Conservation (phyloP, 108 stramenopile genomes). For the Cyclotella sp. region DNA sequence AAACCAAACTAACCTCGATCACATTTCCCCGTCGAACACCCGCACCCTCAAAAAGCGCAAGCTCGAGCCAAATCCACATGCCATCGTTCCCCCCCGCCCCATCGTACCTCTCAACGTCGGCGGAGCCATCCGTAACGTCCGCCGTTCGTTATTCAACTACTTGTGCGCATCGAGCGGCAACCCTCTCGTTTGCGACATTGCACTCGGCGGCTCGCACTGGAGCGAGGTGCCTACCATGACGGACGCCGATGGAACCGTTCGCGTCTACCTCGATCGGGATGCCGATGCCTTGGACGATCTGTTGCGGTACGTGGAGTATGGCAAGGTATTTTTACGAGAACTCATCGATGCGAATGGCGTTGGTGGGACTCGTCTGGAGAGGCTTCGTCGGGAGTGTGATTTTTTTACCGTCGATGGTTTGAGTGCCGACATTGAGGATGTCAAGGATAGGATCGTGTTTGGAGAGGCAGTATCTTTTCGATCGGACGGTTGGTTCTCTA, state of each 20-base stretch:
- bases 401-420: not conserved
- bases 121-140: constrained; percentile 22
- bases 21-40: too few relatives aligned
- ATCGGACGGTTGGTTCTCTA: not conserved
- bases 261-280: constrained; percentile 31
- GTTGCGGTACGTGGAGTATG: constrained; percentile 22
- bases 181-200: not conserved
- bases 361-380: not conserved
- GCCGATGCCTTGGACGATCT: constrained; percentile 27
- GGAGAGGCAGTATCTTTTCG: not conserved
- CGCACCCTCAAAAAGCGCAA: too few relatives aligned
- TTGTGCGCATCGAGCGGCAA: not conserved
- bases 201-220: not conserved
- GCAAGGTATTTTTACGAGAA: constrained; percentile 16
- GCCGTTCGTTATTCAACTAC: constrained; percentile 15
- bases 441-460: not conserved
- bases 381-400: not conserved
- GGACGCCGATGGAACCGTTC: constrained; percentile 4
- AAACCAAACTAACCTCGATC: too few relatives aligned
- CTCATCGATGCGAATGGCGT: not conserved
- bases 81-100: constrained; percentile 1
- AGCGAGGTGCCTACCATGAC: not conserved
- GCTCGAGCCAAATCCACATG: not conserved
- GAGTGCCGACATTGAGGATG: not conserved
- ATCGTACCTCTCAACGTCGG: constrained; percentile 31